Evolutionary conservation across 2,329 filamentous ascomycete species (phyloP).

Genomic region (Alternaria rosae): DNA sequence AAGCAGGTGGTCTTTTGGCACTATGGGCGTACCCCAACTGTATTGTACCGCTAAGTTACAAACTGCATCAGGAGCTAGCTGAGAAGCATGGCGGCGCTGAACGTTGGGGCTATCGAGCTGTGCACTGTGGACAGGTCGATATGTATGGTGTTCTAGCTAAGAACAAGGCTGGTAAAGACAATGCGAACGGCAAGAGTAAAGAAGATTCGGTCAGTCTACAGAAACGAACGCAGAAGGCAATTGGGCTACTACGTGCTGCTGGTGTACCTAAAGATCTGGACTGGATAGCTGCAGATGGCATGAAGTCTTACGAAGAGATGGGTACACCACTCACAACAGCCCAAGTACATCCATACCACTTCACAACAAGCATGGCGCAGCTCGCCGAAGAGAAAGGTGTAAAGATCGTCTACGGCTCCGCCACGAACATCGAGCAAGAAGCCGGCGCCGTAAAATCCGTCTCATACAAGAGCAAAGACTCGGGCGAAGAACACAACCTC

Average conservation of each 20-base stretch:
- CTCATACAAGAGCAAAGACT: conserved; percentile 64
- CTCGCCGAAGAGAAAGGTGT: conserved; percentile 70
- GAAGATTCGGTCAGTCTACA: conserved; percentile 60
- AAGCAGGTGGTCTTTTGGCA: conserved; percentile 88
- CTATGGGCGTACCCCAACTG: conserved; percentile 89
- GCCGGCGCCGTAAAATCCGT: conserved; percentile 68
- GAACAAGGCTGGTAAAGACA: conserved; percentile 31
- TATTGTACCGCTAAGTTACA: conserved; percentile 86
- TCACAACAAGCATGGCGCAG: conserved; percentile 82
- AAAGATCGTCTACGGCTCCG: conserved; percentile 71
- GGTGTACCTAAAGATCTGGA: conserved; percentile 79
- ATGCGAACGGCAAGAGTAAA: conserved; percentile 43
- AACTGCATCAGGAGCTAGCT: conserved; percentile 83
- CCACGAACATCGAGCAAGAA: conserved; percentile 69
- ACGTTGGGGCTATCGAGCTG: conserved; percentile 84
- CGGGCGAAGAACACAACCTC: conserved; percentile 56
- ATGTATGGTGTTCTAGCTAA: conserved; percentile 54
- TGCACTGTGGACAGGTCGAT: conserved; percentile 75
- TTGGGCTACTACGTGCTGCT: conserved; percentile 61
- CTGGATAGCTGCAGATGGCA: conserved; percentile 76
- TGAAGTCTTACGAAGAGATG: conserved; percentile 82
- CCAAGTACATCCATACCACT: conserved; percentile 91
- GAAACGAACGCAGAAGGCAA: conserved; percentile 61
- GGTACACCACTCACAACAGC: conserved; percentile 81
- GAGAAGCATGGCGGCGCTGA: conserved; percentile 79